Evolutionary conservation across 306 rosid genomes (phyloP), one percentile per base, ranked within the genome.

Genomic region (Fragaria iinumae): DNA sequence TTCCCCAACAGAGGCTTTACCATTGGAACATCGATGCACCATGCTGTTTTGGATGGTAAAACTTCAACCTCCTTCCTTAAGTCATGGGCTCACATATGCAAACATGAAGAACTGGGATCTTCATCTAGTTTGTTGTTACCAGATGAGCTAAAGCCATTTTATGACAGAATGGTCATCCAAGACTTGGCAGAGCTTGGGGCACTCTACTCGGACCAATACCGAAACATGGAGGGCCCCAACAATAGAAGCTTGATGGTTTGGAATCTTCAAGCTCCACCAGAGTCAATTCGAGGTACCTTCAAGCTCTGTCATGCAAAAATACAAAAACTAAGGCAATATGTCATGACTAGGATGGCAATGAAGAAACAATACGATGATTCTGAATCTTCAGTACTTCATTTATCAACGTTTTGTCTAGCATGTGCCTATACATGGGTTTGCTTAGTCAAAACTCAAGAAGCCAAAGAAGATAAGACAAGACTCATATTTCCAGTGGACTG

Each of bases 21-120:
- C 18, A 87, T 89, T 29, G 91, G 82, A 55, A 64, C 83, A 64
- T 23, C 86, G 11, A 44, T 75, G 0, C 90, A 89, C 78, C 91
- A 87, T 79, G 87, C 87, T 8, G 83, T 79, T 47, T 39, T 86
- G 0, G 91, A 87, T 52, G 93, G 90, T 1, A 82, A 76, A 13
- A 77, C 80, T 8, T 80, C 85, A 76, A 80, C 83, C 18, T 78
- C 76, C 18, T 81, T 81, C 21, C 3, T 77, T 13, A 81, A 57
- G 66, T 29, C 79, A 32, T 81, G 81, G 81, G 75, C 85, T 71
- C 55, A 52, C 5, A 1, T 72, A 11, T 81, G 74, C 56, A 72
- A 57, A 49, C 23, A 56, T 20, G 23, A 5, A 45, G 39, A 9
- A 25, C 11, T 5, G 11, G 21, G 14, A 17, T 48, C 74, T 25